Evolutionary conservation across 352 stramenopile species (phyloP).

Genomic region (Peronosclerospora sorghi): DNA sequence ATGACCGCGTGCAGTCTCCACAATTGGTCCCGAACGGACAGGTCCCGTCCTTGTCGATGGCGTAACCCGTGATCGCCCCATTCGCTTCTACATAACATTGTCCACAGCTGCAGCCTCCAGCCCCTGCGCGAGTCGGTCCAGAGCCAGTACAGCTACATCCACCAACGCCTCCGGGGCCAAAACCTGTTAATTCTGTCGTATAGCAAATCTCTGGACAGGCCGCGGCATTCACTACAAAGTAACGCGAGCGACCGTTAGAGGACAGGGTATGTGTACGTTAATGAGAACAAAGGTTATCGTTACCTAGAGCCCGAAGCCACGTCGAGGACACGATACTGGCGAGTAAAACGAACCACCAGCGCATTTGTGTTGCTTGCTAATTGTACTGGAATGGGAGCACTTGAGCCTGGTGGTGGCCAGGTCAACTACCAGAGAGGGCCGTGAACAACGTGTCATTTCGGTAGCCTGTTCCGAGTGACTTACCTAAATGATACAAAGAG

Average conservation of each 20-base stretch:
- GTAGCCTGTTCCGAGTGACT: too few relatives aligned
- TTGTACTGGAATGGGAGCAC: too few relatives aligned
- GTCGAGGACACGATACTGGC: too few relatives aligned
- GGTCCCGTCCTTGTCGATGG: slow-evolving; percentile 16
- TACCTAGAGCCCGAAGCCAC: too few relatives aligned
- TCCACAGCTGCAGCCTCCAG: slow-evolving; percentile 24
- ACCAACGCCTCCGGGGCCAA: slow-evolving; percentile 16
- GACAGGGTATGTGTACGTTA: background rate
- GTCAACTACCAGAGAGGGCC: too few relatives aligned
- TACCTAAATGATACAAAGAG: too few relatives aligned
- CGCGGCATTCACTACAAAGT: slow-evolving; percentile 14
- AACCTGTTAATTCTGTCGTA: slow-evolving; percentile 27
- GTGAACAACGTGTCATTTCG: too few relatives aligned
- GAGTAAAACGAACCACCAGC: too few relatives aligned
- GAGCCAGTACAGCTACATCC: slow-evolving; percentile 26
- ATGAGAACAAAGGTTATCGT: background rate
- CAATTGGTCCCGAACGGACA: slow-evolving; percentile 26
- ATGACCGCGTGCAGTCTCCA: slow-evolving; percentile 13
- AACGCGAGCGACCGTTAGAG: background rate
- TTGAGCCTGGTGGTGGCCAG: too few relatives aligned
- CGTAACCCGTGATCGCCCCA: slow-evolving; percentile 20
- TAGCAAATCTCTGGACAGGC: slow-evolving; percentile 29
- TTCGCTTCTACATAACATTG: slow-evolving; percentile 26
- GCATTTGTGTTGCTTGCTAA: too few relatives aligned
- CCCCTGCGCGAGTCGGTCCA: slow-evolving; percentile 9